These are phyloP conservation scores for Avena insularis DNA, from an alignment of 176 grass and related monocot species.

Conservation along the genomic window DNA sequence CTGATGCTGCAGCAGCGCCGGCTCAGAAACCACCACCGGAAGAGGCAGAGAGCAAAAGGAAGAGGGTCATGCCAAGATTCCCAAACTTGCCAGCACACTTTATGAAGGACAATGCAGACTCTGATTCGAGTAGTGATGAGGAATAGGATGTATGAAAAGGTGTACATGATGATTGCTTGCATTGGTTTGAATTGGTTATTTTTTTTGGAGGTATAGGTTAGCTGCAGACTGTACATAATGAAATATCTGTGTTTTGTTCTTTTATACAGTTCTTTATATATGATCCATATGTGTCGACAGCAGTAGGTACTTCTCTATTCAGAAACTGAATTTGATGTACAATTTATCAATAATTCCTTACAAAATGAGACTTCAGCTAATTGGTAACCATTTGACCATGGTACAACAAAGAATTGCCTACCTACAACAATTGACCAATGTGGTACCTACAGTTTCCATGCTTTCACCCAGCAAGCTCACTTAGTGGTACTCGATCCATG, in stretches of 20 bases:
- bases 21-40: constrained; percentile 50
- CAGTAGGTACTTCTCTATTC: neutral
- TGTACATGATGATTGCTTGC: constrained; percentile 65
- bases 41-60: constrained; percentile 58
- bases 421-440: constrained; percentile 47
- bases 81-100: constrained; percentile 89
- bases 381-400: constrained; percentile 11
- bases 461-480: constrained; percentile 80
- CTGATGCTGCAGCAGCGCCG: constrained; percentile 34
- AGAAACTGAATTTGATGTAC: constrained; percentile 35
- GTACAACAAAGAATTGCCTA: constrained; percentile 51
- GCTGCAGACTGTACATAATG: constrained; percentile 72
- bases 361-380: constrained; percentile 5
- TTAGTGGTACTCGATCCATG: constrained; percentile 89
- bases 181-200: constrained; percentile 64
- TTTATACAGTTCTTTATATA: constrained; percentile 37
- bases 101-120: constrained; percentile 77
- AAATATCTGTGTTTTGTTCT: constrained; percentile 42
- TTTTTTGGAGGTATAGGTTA: constrained; percentile 62
- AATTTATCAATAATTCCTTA: constrained; percentile 17
- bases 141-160: constrained; percentile 46
- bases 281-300: constrained; percentile 6
- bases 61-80: constrained; percentile 83
- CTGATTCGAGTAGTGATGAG: constrained; percentile 93
- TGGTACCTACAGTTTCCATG: constrained; percentile 40